Conservation (phyloP, 2,329 filamentous ascomycete genomes). For the Cyclaneusma minus region DNA sequence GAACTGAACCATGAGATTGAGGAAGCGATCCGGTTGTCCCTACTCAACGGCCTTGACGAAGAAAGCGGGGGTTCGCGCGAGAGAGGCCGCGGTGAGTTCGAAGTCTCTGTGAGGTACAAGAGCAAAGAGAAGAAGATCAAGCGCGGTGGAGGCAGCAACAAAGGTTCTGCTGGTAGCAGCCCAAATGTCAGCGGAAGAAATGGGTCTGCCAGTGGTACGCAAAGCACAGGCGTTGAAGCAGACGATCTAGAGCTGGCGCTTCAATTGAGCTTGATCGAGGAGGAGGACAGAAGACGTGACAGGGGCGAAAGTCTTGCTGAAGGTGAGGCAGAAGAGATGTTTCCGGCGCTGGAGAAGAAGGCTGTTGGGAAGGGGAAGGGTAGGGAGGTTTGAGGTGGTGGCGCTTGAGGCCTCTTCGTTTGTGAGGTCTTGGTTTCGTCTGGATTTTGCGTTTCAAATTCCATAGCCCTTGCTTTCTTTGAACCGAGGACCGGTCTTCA, state of each 20-base stretch:
- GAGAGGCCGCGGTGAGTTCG: conserved; percentile 31
- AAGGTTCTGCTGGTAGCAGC: background rate
- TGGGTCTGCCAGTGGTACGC: background rate
- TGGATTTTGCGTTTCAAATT: too few relatives aligned
- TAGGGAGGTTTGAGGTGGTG: conserved; percentile 9
- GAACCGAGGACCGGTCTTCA: too few relatives aligned
- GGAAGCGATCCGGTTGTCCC: conserved; percentile 43
- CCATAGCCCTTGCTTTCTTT: too few relatives aligned
- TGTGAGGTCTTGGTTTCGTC: too few relatives aligned
- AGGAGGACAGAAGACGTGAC: conserved; percentile 21
- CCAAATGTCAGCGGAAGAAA: background rate
- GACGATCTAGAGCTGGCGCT: conserved; percentile 46
- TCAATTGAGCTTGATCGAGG: conserved; percentile 42
- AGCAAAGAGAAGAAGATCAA: conserved; percentile 26
- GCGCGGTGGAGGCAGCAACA: conserved; percentile 16
- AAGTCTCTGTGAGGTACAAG: conserved; percentile 34
- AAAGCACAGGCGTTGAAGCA: conserved; percentile 18
- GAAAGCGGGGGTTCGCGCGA: conserved; percentile 27
- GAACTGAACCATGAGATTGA: conserved; percentile 45
- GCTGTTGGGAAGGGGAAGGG: conserved; percentile 27
- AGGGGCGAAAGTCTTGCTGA: conserved; percentile 10
- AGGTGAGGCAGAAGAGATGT: conserved; percentile 18
- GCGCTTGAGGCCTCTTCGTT: conserved; percentile 2
- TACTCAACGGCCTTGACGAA: conserved; percentile 39
- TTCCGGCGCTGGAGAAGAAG: conserved; percentile 20